A percentile compares a stretch with the other conserved stretches of the same genome.
These are phyloP conservation scores for Cyberlindnera japonica DNA, from an alignment of 805 yeast species.

Conservation along the genomic window DNA sequence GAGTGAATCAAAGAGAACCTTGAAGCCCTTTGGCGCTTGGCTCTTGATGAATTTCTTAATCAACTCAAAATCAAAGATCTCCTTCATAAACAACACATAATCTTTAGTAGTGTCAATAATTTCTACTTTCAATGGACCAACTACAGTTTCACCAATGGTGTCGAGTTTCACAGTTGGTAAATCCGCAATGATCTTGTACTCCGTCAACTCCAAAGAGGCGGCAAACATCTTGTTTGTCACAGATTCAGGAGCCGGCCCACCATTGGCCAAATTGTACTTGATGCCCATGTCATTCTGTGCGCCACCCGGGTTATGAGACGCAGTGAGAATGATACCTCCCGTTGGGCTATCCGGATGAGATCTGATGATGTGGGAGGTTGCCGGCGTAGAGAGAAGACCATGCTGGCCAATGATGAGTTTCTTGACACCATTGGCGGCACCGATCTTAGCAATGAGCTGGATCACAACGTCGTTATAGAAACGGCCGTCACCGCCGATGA, in stretches of 20 bases:
- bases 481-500: constrained; percentile 97
- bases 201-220: constrained; percentile 51
- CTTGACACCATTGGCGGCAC: constrained; percentile 87
- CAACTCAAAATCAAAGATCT: constrained; percentile 81
- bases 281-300: constrained; percentile 90
- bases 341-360: constrained; percentile 53
- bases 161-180: constrained; percentile 64
- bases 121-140: constrained; percentile 69
- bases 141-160: constrained; percentile 46
- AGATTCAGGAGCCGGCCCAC: constrained; percentile 97
- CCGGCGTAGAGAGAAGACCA: constrained; percentile 92
- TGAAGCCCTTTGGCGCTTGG: constrained; percentile 49
- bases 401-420: constrained; percentile 83
- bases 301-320: constrained; percentile 98
- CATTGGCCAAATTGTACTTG: constrained; percentile 90
- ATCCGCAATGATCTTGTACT: constrained; percentile 56
- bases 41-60: constrained; percentile 65
- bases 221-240: constrained; percentile 87
- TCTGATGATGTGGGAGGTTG: constrained; percentile 91
- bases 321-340: constrained; percentile 95
- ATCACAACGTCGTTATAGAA: constrained; percentile 81
- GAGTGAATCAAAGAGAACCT: constrained; percentile 80
- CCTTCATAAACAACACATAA: constrained; percentile 74
- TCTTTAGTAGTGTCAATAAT: constrained; percentile 78
- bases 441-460: constrained; percentile 74